Percentiles rank a stretch among this genome's conserved stretches.
Evolutionary conservation across 179 eudicot genomes (phyloP).

Genomic region (Drosera spatulata): DNA sequence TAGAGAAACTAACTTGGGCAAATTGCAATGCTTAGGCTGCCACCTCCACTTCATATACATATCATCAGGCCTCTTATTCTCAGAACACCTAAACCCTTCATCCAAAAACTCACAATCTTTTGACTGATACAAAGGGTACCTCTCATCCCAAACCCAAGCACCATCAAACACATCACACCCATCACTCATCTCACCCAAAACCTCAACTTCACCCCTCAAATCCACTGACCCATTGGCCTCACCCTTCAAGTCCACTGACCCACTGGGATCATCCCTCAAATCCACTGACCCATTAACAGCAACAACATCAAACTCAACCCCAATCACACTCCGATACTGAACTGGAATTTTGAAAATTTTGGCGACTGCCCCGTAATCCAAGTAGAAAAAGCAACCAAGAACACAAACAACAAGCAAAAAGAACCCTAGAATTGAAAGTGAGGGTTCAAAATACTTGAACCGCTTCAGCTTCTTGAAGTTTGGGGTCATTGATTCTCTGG

Average conservation of each 20-base stretch:
- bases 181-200: constrained; percentile 37
- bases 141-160: constrained; percentile 99
- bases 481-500: not conserved
- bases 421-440: constrained; percentile 47
- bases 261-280: constrained; percentile 24
- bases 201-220: constrained; percentile 23
- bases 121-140: constrained; percentile 72
- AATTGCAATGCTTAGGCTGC: constrained; percentile 88
- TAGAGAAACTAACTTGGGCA: constrained; percentile 54
- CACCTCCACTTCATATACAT: constrained; percentile 90
- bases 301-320: constrained; percentile 24
- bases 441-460: constrained; percentile 52
- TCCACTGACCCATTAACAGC: not conserved
- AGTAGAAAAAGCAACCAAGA: constrained; percentile 44
- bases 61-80: constrained; percentile 76
- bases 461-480: constrained; percentile 37
- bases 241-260: constrained; percentile 37
- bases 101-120: constrained; percentile 71
- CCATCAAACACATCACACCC: constrained; percentile 87
- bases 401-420: constrained; percentile 29
- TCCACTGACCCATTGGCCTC: constrained; percentile 59
- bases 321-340: constrained; percentile 25
- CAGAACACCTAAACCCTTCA: constrained; percentile 87
- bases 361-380: constrained; percentile 43
- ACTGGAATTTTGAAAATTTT: constrained; percentile 30